A percentile compares a stretch with the other conserved stretches of the same genome.
Evolutionary conservation across 257 asterid genomes (phyloP).

Genomic region (Schizonepeta tenuifolia): DNA sequence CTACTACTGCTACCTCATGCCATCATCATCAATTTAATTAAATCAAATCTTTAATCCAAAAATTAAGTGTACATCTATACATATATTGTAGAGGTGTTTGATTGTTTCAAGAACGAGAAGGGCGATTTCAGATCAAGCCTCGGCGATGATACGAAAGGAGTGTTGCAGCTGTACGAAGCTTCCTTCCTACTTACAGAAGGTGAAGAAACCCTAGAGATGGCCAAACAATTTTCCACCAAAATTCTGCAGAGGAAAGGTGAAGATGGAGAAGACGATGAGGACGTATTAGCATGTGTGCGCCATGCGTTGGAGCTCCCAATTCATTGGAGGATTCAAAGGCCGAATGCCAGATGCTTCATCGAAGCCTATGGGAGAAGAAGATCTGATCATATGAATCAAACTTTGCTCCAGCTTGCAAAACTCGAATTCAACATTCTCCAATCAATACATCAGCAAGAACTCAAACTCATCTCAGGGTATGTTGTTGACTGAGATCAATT

Average conservation of each 20-base stretch:
- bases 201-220: conserved; percentile 44
- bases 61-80: too few species aligned
- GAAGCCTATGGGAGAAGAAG: conserved; percentile 31
- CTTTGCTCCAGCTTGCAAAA: conserved; percentile 44
- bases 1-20: too few species aligned
- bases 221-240: conserved; percentile 38
- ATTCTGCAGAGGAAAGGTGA: conserved; percentile 9
- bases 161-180: conserved; percentile 57
- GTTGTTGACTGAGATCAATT: too few species aligned
- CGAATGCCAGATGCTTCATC: conserved; percentile 46
- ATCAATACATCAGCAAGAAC: conserved; percentile 35
- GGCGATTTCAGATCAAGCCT: conserved; percentile 36
- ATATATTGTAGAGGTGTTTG: conserved; percentile 26
- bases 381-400: conserved; percentile 23
- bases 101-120: conserved; percentile 37
- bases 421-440: conserved; percentile 51
- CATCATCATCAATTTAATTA: too few species aligned
- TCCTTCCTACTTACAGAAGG: conserved; percentile 43
- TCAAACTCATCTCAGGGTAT: too few species aligned
- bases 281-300: conserved; percentile 20
- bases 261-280: conserved; percentile 17
- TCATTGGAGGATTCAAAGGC: conserved; percentile 45
- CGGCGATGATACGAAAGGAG: conserved; percentile 35
- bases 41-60: too few species aligned
- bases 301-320: conserved; percentile 48